A percentile compares a stretch with the other conserved stretches of the same genome.
Evolutionary conservation across 2,329 filamentous ascomycete species (phyloP).

Genomic region (Clarireedia sp.): DNA sequence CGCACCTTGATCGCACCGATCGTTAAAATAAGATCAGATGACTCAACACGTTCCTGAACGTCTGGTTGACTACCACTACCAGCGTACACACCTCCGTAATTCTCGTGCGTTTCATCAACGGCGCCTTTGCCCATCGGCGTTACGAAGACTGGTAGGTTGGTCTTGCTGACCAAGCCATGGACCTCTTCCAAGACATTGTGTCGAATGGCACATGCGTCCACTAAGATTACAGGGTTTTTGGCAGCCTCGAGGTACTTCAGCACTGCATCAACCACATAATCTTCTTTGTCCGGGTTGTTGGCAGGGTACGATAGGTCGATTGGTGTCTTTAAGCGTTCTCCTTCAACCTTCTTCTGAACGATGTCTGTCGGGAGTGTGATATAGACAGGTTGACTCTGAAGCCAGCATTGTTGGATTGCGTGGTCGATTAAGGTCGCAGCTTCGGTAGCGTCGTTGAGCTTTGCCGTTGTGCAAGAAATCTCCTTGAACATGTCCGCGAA

Average conservation of each 20-base stretch:
- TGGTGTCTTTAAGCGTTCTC: constrained; percentile 58
- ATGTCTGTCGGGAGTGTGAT: constrained; percentile 78
- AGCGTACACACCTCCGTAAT: constrained; percentile 77
- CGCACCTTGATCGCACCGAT: constrained; percentile 53
- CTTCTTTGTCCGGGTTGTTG: constrained; percentile 65
- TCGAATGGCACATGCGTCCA: constrained; percentile 76
- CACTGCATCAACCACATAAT: constrained; percentile 76
- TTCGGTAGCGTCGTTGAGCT: constrained; percentile 60
- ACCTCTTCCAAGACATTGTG: constrained; percentile 68
- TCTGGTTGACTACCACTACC: constrained; percentile 64
- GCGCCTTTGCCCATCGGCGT: constrained; percentile 85
- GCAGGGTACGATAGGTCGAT: constrained; percentile 57
- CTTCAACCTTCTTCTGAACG: constrained; percentile 68
- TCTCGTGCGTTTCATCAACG: constrained; percentile 66
- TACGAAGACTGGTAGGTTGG: constrained; percentile 73
- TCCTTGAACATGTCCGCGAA: constrained; percentile 70
- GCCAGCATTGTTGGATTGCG: constrained; percentile 65
- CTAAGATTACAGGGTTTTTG: constrained; percentile 67
- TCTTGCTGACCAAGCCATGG: constrained; percentile 63
- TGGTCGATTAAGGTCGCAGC: constrained; percentile 72
- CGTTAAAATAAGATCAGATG: constrained; percentile 61
- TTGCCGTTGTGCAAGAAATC: constrained; percentile 64
- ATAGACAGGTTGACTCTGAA: constrained; percentile 72
- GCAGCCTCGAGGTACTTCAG: constrained; percentile 65
- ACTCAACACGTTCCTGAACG: constrained; percentile 57